Percentiles rank a stretch among this genome's conserved stretches.
Evolutionary conservation across 2,329 filamentous ascomycete genomes (phyloP).

Genomic region (Orbilia quercus): DNA sequence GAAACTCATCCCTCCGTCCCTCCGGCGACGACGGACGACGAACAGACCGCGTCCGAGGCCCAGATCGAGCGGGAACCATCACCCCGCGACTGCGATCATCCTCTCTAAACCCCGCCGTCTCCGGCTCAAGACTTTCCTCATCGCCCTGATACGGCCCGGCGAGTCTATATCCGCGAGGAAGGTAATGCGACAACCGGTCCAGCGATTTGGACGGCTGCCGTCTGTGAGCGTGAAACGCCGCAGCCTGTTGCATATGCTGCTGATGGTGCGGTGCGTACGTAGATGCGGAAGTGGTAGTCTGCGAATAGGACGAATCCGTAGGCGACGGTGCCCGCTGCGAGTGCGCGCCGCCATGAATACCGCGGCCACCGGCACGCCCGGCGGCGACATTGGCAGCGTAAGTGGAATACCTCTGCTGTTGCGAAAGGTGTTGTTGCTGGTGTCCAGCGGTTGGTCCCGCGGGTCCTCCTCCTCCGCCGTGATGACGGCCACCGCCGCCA

Average conservation of each 20-base stretch:
- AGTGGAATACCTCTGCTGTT: slow-evolving; percentile 31
- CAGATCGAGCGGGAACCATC: slow-evolving; percentile 38
- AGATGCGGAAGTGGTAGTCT: slow-evolving; percentile 45
- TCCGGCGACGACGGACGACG: slow-evolving; percentile 40
- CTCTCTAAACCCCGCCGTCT: slow-evolving; percentile 18
- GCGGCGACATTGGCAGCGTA: slow-evolving; percentile 48
- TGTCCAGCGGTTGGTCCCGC: not conserved
- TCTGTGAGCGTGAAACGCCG: slow-evolving; percentile 39
- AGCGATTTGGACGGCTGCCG: slow-evolving; percentile 45
- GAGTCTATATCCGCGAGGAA: slow-evolving; percentile 41
- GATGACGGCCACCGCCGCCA: slow-evolving; percentile 5
- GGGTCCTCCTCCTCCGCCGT: slow-evolving; percentile 7
- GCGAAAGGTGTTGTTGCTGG: slow-evolving; percentile 6
- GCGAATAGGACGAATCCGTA: slow-evolving; percentile 47
- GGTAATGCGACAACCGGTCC: slow-evolving; percentile 47
- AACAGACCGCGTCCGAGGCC: slow-evolving; percentile 26
- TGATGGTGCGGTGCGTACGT: slow-evolving; percentile 27
- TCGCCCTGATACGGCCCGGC: slow-evolving; percentile 27
- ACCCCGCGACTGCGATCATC: slow-evolving; percentile 40
- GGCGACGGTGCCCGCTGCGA: slow-evolving; percentile 36
- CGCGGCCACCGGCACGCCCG: slow-evolving; percentile 23
- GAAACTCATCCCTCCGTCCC: slow-evolving; percentile 28
- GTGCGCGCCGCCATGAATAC: slow-evolving; percentile 1
- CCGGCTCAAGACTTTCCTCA: slow-evolving; percentile 44
- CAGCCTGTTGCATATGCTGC: slow-evolving; percentile 33